These are phyloP conservation scores for Copromyces sp. DNA, from an alignment of 495 filamentous ascomycete species.

Conservation along the genomic window DNA sequence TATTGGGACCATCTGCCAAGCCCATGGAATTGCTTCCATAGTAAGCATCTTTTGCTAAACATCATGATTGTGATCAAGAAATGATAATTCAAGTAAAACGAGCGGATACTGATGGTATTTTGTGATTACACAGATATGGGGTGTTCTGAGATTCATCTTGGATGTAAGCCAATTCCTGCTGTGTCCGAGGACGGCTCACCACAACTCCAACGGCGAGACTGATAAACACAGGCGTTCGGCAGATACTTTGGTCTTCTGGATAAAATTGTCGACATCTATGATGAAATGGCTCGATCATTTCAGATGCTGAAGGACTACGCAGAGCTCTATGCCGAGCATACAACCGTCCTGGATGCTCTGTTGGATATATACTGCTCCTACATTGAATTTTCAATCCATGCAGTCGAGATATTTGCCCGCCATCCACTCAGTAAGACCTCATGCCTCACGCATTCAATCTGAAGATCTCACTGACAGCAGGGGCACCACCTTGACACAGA, in stretches of 20 bases:
- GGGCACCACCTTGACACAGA: not conserved
- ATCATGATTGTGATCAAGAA: not conserved
- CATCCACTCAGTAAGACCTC: not conserved
- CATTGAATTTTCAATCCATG: not conserved
- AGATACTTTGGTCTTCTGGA: not conserved
- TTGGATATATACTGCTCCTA: not conserved
- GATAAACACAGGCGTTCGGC: not conserved
- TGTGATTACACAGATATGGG: not conserved
- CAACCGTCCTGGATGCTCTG: not conserved
- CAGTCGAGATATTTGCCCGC: not conserved
- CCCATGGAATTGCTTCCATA: not conserved
- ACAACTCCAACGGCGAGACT: not conserved
- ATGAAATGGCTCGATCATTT: not conserved
- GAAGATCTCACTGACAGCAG: not conserved
- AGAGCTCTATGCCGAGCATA: not conserved
- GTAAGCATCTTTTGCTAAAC: not conserved
- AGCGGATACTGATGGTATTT: not conserved
- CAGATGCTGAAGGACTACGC: not conserved
- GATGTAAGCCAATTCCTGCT: not conserved
- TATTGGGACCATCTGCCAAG: not conserved
- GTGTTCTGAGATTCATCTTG: not conserved
- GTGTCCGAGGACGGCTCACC: not conserved
- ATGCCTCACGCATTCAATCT: not conserved
- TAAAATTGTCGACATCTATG: not conserved
- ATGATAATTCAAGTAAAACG: not conserved